Evolutionary conservation across 2,329 filamentous ascomycete species (phyloP), one percentile per base, ranked within the genome.

Genomic region (Beauveria pseudobassiana): DNA sequence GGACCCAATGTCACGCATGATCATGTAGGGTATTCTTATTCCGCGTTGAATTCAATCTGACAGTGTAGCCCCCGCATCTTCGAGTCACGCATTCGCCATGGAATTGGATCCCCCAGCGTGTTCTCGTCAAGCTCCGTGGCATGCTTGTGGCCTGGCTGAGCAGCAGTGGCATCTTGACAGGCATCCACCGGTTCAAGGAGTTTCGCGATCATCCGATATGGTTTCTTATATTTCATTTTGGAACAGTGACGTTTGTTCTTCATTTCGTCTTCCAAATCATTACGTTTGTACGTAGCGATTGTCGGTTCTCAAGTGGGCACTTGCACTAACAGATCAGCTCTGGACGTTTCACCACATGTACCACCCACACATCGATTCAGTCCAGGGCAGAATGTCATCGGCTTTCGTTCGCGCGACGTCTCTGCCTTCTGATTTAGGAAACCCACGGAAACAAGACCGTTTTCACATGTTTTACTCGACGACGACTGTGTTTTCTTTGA

Each of bases 271-370:
- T 81, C 69, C 77, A 82, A 59, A 51, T 78, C 20, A 68, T 78
- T 28, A 74, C 75, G 30, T 78, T 80, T 65, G 80, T 82, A 64
- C 67, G 80, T 56, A 14, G 6, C 18, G 0, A 20, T 30, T 16
- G 10, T 30, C 75, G 34, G 43, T 18, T 59, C 24, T 16, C 1
- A 16, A n/a, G 18, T 22, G 22, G 22, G 22, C 22, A 22, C 46
- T 51, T n/a, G 42, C 24, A 57, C 22, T 42, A 4, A 18, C 20
- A 4, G 34, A 14, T 53, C 60, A 82, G 80, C 71, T 71, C 30
- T 83, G 80, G 80, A 82, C 79, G 0, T 79, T 78, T 55, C 80
- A 80, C 53, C 81, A 83, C 65, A 71, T 82, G 30, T 77, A 81
- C 67, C 77, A 76, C 57, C 79, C 80, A 1, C 72, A 76, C 12